Evolutionary conservation across 345 rosid species (phyloP).

Genomic region (Tarenaya hassleriana): DNA sequence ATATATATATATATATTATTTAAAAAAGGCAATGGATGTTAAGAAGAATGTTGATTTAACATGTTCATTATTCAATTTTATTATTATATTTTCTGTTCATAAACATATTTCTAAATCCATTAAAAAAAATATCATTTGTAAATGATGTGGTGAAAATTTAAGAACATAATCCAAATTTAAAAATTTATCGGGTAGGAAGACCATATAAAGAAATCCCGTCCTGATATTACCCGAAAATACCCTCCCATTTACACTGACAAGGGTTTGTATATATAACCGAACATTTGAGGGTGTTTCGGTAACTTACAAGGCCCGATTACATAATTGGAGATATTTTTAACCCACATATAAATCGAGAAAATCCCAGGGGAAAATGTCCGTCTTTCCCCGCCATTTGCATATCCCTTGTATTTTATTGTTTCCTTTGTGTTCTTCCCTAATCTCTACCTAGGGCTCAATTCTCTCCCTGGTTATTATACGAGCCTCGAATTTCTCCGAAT

Average conservation of each 20-base stretch:
- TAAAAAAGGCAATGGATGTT: too few species aligned
- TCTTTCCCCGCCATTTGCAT: constrained; percentile 77
- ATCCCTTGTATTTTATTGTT: constrained; percentile 13
- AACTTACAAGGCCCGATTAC: not conserved
- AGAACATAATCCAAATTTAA: too few species aligned
- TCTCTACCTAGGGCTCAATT: constrained; percentile 44
- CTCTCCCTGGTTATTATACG: constrained; percentile 14
- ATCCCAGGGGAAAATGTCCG: constrained; percentile 22
- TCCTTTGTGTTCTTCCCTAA: constrained; percentile 17
- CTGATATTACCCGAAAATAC: not conserved
- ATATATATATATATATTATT: too few species aligned
- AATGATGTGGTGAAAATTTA: too few species aligned
- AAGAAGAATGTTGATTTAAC: too few species aligned
- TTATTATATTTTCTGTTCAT: too few species aligned
- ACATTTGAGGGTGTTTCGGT: constrained; percentile 1
- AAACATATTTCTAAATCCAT: too few species aligned
- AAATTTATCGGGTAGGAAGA: too few species aligned
- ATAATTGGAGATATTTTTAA: not conserved
- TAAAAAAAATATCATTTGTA: too few species aligned
- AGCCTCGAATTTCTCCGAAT: constrained; percentile 28
- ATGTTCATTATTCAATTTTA: too few species aligned
- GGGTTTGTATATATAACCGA: too few species aligned
- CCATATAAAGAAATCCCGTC: not conserved
- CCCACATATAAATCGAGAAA: constrained; percentile 16
- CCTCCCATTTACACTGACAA: not conserved